Evolutionary conservation across 2,329 filamentous ascomycete species (phyloP), one percentile per base, ranked within the genome.

Genomic region (Trichoderma harzianum): DNA sequence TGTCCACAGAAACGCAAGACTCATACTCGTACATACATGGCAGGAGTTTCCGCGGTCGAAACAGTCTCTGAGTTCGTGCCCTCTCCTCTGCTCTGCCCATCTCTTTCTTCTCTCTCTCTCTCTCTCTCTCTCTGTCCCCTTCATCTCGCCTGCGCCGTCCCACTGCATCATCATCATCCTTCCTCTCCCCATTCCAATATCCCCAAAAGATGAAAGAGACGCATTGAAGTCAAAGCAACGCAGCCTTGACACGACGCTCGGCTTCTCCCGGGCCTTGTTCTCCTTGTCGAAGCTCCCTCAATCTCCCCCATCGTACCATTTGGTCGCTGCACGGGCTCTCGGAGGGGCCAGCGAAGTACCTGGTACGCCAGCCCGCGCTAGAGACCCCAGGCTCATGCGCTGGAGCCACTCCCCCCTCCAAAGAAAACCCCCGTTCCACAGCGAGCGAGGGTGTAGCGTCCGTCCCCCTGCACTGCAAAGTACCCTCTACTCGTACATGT

Each of bases 81-180:
- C 34, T 36, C 34, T 36, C 34, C 34, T 36, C 14, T 39, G 24
- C 61, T 28, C 36, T 34, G 8, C 7, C 14, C 34, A 16, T 43
- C 16, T 43, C 39, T 43, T 6, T 18, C 3, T 6, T 18, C 3
- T 39, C 12, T 18, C 3, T 16, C 0, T 7, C 6, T 39, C 14
- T 16, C 34, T 39, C 32, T 58, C n/a, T 30, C 14, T 18, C 30
- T 53, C n/a, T 34, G 36, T 28, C 28, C 43, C 57, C 43, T 57
- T 57, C 55, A 63, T 68, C 70, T 72, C 63, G 63, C 70, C 70
- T 71, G 63, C 63, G 18, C 43, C 60, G 51, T 62, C 28, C 61
- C 34, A 24, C 34, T 61, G 69, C 43, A 11, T 53, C n/a, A 2
- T 53, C 21, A 0, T 51, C 43, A 1, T 53, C n/a, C 10, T 53